Evolutionary conservation across 2,329 filamentous ascomycete species (phyloP).

Genomic region (Tricladium varicosporioides): DNA sequence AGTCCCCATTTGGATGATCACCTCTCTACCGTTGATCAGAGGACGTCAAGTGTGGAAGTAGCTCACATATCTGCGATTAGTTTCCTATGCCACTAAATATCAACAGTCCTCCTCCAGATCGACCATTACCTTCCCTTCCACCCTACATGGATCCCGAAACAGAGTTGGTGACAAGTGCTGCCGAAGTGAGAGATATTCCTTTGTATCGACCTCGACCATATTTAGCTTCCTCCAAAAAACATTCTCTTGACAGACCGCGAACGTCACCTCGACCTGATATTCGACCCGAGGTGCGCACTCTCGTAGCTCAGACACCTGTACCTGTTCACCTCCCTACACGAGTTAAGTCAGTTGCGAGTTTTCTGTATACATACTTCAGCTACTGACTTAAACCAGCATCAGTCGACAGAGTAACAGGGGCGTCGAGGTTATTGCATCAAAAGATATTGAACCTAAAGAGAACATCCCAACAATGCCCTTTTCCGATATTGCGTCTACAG

Average conservation of each 20-base stretch:
- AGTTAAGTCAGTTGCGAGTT: slow-evolving; percentile 1
- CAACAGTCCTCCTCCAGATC: slow-evolving; percentile 5
- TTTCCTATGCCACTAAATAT: slow-evolving; percentile 20
- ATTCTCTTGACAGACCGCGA: neutral
- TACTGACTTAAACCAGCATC: neutral
- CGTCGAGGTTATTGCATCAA: neutral
- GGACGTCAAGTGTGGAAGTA: slow-evolving; percentile 1
- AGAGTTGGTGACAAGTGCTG: slow-evolving; percentile 18
- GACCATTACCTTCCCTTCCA: slow-evolving; percentile 19
- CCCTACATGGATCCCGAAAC: slow-evolving; percentile 14
- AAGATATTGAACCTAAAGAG: neutral
- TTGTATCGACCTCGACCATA: slow-evolving; percentile 16
- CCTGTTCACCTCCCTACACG: slow-evolving; percentile 4
- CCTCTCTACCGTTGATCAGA: neutral
- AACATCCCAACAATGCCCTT: neutral
- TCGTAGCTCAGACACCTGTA: neutral
- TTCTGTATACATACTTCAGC: neutral
- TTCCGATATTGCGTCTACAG: slow-evolving; percentile 19
- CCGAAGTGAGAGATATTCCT: slow-evolving; percentile 27
- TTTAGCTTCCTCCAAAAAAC: neutral
- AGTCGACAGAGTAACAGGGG: neutral
- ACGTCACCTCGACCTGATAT: neutral
- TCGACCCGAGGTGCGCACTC: neutral
- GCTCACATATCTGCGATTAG: slow-evolving; percentile 13
- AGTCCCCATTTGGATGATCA: neutral